phyloP scores from a whole-genome alignment of 75 land plant genomes.

The Pinus tabuliformis region DNA sequence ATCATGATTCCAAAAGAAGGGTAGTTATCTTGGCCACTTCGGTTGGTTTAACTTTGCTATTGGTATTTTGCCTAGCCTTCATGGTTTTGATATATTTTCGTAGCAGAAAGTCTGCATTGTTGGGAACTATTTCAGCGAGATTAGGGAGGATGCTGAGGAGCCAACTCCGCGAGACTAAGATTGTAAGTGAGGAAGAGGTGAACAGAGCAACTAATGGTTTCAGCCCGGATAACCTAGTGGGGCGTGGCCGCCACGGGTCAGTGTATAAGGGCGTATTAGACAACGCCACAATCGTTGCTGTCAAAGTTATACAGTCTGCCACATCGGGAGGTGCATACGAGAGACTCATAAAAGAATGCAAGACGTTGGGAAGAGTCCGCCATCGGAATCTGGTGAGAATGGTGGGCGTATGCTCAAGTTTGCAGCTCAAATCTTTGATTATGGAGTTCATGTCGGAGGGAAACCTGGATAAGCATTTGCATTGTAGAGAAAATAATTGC shows the following conservation, averaged over 20 bases:
- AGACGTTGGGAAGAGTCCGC: too few species aligned
- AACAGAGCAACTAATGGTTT: conserved; percentile 15
- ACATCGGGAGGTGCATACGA: background rate
- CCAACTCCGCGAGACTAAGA: background rate
- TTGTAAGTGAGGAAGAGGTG: background rate
- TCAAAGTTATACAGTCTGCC: background rate
- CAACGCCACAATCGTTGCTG: background rate
- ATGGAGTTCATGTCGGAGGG: conserved; percentile 47
- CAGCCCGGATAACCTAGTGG: conserved; percentile 4
- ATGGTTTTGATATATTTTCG: too few species aligned
- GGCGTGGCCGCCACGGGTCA: background rate
- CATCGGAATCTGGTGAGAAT: background rate
- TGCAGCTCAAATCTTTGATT: conserved; percentile 28
- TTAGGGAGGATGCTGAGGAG: background rate
- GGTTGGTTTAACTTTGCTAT: too few species aligned
- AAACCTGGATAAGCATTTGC: conserved; percentile 37
- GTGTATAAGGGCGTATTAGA: background rate
- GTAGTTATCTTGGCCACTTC: too few species aligned
- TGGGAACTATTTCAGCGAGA: too few species aligned
- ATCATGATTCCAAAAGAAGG: too few species aligned
- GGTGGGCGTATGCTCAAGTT: conserved; percentile 30
- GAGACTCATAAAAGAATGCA: too few species aligned
- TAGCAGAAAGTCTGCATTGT: too few species aligned
- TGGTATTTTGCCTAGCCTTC: too few species aligned
- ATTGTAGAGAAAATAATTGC: background rate